Conservation (phyloP, 2,329 filamentous ascomycete genomes). For the Xylaria sp. region DNA sequence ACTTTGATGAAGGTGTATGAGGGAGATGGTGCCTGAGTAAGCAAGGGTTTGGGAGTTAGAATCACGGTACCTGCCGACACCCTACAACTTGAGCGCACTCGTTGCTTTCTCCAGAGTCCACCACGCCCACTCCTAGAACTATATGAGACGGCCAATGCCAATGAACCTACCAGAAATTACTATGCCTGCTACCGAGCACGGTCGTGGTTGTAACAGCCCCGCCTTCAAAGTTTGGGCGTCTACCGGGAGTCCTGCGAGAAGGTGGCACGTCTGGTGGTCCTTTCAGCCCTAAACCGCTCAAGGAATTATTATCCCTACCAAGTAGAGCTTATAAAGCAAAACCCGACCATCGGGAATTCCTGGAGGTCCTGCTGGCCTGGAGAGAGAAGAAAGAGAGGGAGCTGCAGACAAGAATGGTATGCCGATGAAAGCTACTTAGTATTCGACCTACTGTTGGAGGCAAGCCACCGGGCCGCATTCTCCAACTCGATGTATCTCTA, state of each 20-base stretch:
- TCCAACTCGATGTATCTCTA: constrained; percentile 28
- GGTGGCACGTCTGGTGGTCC: neutral
- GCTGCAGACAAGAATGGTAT: neutral
- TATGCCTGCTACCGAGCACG: no score
- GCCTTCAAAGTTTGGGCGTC: neutral
- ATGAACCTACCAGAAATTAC: neutral
- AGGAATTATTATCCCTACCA: no score
- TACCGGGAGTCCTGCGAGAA: neutral
- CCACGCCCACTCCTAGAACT: neutral
- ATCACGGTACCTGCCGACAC: neutral
- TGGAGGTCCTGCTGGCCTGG: neutral
- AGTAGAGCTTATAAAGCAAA: neutral
- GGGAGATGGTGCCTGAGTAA: neutral
- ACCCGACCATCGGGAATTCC: neutral
- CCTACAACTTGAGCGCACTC: neutral
- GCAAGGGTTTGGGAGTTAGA: neutral
- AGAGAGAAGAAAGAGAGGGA: no score
- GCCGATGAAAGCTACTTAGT: neutral
- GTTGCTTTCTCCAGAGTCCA: neutral
- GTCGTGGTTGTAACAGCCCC: no score
- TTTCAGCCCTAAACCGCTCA: constrained; percentile 3
- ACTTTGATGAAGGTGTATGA: neutral
- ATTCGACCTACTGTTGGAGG: constrained; percentile 4
- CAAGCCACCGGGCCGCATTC: constrained; percentile 22
- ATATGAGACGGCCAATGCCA: neutral